Evolutionary conservation across 768 basidiomycete species (phyloP).

Genomic region (Rhizopogon salebrosus): DNA sequence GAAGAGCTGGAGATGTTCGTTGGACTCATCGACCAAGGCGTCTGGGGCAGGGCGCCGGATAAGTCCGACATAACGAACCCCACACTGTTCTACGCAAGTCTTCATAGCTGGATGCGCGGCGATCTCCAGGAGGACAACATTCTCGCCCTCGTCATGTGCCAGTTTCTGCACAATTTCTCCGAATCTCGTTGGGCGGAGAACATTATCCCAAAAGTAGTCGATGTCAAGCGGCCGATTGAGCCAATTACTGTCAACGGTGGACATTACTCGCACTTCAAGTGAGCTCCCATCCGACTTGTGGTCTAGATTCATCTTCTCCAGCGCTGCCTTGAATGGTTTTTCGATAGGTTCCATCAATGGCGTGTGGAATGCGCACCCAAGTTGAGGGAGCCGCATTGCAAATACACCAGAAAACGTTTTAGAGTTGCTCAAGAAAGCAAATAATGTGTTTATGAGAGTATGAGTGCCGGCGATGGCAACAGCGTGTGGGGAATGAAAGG

Average conservation of each 20-base stretch:
- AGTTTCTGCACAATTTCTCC: constrained; percentile 28
- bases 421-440: constrained; percentile 19
- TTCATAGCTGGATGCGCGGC: constrained; percentile 31
- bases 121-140: constrained; percentile 27
- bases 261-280: constrained; percentile 26
- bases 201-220: constrained; percentile 32
- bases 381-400: constrained; percentile 18
- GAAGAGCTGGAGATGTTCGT: not conserved
- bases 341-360: constrained; percentile 31
- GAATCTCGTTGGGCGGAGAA: constrained; percentile 30
- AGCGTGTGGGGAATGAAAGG: constrained; percentile 33
- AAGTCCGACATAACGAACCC: constrained; percentile 23
- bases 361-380: constrained; percentile 30
- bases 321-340: constrained; percentile 21
- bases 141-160: constrained; percentile 21
- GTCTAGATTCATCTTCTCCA: not conserved
- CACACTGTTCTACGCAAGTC: constrained; percentile 29
- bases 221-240: constrained; percentile 20
- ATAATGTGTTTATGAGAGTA: constrained; percentile 27
- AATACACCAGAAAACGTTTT: constrained; percentile 25
- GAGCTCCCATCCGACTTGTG: not conserved
- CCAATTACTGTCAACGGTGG: constrained; percentile 29
- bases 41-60: constrained; percentile 26
- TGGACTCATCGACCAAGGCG: not conserved
- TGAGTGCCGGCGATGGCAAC: constrained; percentile 29